Evolutionary conservation across 2,329 filamentous ascomycete species (phyloP).

Genomic region (Penicillium paneum): DNA sequence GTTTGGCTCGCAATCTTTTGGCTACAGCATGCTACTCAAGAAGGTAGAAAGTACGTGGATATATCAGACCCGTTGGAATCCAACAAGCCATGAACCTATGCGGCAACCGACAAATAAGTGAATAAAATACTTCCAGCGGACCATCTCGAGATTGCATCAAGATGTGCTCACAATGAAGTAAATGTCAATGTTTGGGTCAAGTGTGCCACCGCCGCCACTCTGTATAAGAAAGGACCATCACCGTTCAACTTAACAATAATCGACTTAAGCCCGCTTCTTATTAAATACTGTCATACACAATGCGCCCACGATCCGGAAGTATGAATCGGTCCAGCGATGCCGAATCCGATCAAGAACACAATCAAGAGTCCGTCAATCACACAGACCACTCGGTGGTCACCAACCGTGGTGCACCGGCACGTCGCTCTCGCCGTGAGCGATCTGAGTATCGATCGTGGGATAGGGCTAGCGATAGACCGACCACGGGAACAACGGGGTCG

Average conservation of each 20-base stretch:
- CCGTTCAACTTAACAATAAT: background rate
- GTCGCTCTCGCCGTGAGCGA: background rate
- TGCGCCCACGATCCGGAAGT: background rate
- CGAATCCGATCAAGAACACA: background rate
- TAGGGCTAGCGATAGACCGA: background rate
- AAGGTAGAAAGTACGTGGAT: too few relatives aligned
- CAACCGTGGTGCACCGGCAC: constrained; percentile 3
- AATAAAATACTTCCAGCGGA: too few relatives aligned
- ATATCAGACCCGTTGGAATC: background rate
- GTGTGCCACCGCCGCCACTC: constrained; percentile 9
- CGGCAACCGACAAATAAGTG: accelerated
- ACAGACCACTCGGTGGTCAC: constrained; percentile 6
- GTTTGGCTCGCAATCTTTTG: background rate
- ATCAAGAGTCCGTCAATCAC: background rate
- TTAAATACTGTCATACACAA: background rate
- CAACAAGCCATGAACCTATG: too few relatives aligned
- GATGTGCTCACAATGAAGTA: constrained; percentile 7
- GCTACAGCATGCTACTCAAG: too few relatives aligned
- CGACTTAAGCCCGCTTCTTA: background rate
- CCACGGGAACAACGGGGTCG: background rate
- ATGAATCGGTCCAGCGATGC: background rate
- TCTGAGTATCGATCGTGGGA: background rate
- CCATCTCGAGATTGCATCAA: background rate
- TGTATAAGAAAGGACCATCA: background rate
- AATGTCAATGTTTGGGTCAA: background rate